Evolutionary conservation across 306 rosid genomes (phyloP), one percentile per base, ranked within the genome.

Genomic region (Pterocarpus macrocarpus): DNA sequence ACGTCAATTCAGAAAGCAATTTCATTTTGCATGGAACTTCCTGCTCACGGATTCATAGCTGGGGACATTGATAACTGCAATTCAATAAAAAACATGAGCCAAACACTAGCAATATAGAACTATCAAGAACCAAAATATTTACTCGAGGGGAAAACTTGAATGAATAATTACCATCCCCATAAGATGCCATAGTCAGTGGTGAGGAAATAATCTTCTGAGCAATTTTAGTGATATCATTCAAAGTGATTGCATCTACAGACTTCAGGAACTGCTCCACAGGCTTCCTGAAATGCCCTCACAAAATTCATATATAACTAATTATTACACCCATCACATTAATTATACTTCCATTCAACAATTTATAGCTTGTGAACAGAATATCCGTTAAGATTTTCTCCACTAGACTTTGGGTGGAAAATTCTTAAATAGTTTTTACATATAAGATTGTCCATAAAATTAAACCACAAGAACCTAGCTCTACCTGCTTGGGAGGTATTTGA

Each of bases 131-230:
- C 73, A 70, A 47, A 64, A 4, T 11, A 10, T 52, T 52, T 3
- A 16, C 11, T 55, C n/a, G 30, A n/a, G 61, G 61, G 17, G 7
- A 52, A n/a, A 52, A 52, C 16, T 52, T 15, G 30, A 44, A 2
- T 22, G 15, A 15, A 35, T 63, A 11, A 72, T 88, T 91, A 93
- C 94, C 97, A 71, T 90, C 88, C 61, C 97, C 97, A 58, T 74
- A 90, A 6, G 97, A 88, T 76, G 92, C 97, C 97, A 93, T 83
- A 67, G 97, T 90, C 83, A 93, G 78, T 81, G 97, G 97, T 4
- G 97, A 93, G 41, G 97, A 93, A 43, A 93, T 81, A 57, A 91
- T 89, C 86, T 87, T 84, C 84, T 87, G 86, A 47, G 93, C 67
- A 4, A 91, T 82, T 58, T 71, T 53, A 17, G 82, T 83, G 43